Evolutionary conservation across 148 eudicot genomes (phyloP).

Genomic region (Amaranthus hypochondriacus): DNA sequence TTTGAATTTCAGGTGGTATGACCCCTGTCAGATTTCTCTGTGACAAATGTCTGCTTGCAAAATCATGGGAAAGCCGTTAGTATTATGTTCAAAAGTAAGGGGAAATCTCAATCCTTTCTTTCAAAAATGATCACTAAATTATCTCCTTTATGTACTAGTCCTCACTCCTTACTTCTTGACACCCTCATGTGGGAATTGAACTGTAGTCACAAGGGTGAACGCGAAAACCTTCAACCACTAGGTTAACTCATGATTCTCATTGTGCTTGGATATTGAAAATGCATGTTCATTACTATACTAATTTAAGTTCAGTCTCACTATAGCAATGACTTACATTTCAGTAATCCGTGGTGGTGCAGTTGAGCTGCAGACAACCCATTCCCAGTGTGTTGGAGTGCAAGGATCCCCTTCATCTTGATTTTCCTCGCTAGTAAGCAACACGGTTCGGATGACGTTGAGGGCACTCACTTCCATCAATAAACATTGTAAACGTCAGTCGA

Average conservation of each 20-base stretch:
- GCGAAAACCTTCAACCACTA: too few relatives aligned
- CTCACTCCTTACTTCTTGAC: not conserved
- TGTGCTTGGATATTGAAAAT: not conserved
- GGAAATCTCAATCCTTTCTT: not conserved
- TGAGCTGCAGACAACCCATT: constrained; percentile 81
- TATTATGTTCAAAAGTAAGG: not conserved
- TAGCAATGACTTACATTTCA: constrained; percentile 54
- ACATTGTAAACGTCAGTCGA: constrained; percentile 19
- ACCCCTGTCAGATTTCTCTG: constrained; percentile 57
- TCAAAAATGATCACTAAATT: too few relatives aligned
- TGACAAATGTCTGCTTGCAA: constrained; percentile 58
- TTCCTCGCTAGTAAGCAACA: constrained; percentile 33
- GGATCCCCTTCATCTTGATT: constrained; percentile 69
- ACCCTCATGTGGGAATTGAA: not conserved
- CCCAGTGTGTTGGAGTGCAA: constrained; percentile 79
- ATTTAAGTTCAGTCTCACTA: not conserved
- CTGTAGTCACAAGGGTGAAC: too few relatives aligned
- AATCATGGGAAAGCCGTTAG: constrained; percentile 20
- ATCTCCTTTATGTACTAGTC: not conserved
- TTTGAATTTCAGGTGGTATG: constrained; percentile 67
- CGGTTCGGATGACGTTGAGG: constrained; percentile 46
- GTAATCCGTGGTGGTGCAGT: constrained; percentile 67
- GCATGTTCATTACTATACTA: not conserved
- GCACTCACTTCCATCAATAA: constrained; percentile 51
- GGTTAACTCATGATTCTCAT: not conserved